Base-by-base conservation (phyloP, 2,329 filamentous ascomycete genomes). In the Phaeophleospora eucalypticola region DNA sequence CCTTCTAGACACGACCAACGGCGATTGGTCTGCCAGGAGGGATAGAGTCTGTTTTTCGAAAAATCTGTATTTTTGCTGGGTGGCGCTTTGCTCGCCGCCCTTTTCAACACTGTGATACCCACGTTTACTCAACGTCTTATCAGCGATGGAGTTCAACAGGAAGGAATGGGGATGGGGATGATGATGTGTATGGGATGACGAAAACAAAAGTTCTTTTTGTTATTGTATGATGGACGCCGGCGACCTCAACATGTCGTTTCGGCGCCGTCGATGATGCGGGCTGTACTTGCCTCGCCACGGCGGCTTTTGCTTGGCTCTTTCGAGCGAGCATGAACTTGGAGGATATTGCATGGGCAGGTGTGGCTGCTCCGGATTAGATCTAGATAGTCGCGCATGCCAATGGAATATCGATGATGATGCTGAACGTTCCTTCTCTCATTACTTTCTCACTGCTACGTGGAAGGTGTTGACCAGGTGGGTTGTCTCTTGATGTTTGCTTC, bases 21-120 rank as follows among this genome's bases (percentile, higher is more conserved):
- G 24, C 24, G 24, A 29, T 29, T 29, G 24, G 24, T 29, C 24
- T 29, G 7, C 24, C 12, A 12, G 24, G 24, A 29, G 7, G 24
- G 24, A 29, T 29, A 29, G 24, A 29, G 6, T 6, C 12, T 6
- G 7, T 29, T 29, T 29, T 29, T 29, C n/a, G n/a, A n/a, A n/a
- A n/a, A n/a, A n/a, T n/a, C n/a, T n/a, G n/a, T 29, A 12, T 18
- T 21, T 20, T 19, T 39, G 18, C 18, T 39, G 24, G 24, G 7
- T 29, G 24, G 24, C 24, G 12, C 24, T 29, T 29, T 29, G 24
- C 12, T 29, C 24, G 24, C 24, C 12, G 24, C 24, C 24, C 37
- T 53, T 52, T 60, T 61, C 58, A 62, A 60, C 58, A 60, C 44
- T 41, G 44, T 58, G 57, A 61, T 60, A 62, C 58, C 58, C 58